Evolutionary conservation across 1,139 yeast genomes (phyloP).

Genomic region (Nakaseomyces kungkrabaensis): DNA sequence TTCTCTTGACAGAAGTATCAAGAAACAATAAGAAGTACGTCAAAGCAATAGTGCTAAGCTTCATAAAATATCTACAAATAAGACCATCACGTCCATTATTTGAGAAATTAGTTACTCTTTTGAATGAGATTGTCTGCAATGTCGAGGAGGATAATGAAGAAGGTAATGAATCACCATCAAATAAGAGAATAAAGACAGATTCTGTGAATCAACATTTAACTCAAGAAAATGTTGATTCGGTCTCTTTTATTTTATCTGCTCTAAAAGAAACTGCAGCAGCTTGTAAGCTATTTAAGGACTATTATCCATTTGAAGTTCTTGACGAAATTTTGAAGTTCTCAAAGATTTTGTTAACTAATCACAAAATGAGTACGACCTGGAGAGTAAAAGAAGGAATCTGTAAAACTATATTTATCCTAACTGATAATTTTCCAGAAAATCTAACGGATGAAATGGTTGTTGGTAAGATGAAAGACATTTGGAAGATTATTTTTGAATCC

Average conservation of each 20-base stretch:
- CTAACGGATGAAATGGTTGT: conserved; percentile 4
- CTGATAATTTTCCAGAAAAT: conserved; percentile 15
- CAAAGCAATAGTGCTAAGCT: conserved; percentile 38
- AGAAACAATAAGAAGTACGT: conserved; percentile 63
- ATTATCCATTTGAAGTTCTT: conserved; percentile 15
- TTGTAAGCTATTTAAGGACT: conserved; percentile 8
- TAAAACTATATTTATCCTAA: conserved; percentile 31
- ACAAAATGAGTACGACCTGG: conserved; percentile 44
- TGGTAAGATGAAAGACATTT: conserved; percentile 17
- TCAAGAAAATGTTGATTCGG: conserved; percentile 31
- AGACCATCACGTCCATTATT: conserved; percentile 29
- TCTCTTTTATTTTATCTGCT: conserved; percentile 31
- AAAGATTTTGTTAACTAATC: conserved; percentile 23
- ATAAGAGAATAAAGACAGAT: not conserved
- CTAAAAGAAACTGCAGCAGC: conserved; percentile 16
- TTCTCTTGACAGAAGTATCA: conserved; percentile 51
- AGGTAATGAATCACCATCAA: conserved; percentile 29
- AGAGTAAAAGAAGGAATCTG: conserved; percentile 41
- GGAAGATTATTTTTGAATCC: conserved; percentile 24
- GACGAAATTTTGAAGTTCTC: conserved; percentile 13
- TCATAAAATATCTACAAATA: conserved; percentile 39
- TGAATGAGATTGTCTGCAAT: conserved; percentile 12
- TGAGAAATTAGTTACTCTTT: conserved; percentile 9
- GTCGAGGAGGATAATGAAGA: not conserved
- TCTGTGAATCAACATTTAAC: conserved; percentile 11